Percentiles rank a stretch among this genome's conserved stretches.
Evolutionary conservation across 2,329 filamentous ascomycete species (phyloP).

Genomic region (Ophiocordyceps camponoti-saundersi): DNA sequence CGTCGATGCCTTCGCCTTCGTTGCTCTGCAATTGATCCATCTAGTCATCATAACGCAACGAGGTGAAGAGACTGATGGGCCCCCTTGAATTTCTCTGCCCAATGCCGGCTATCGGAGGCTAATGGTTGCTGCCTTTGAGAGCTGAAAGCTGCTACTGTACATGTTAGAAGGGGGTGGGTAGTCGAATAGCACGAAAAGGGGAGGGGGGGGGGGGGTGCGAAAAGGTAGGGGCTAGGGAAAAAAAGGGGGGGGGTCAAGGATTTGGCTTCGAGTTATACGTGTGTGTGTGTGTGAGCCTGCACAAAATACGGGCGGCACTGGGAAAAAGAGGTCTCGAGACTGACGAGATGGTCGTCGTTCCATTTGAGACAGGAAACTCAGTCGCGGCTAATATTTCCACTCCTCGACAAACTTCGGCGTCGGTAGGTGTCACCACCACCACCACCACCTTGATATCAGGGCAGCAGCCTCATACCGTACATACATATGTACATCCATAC

Average conservation of each 20-base stretch:
- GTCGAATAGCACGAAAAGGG: neutral
- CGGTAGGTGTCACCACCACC: neutral
- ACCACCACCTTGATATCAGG: neutral
- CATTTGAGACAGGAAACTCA: conserved; percentile 1
- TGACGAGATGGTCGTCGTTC: neutral
- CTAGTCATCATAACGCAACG: too few species aligned
- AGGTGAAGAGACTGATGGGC: neutral
- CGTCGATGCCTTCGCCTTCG: neutral
- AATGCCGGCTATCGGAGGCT: neutral
- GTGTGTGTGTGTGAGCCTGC: neutral
- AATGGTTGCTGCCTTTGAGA: neutral
- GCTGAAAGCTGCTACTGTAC: neutral
- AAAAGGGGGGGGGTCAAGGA: neutral
- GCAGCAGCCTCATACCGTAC: too few species aligned
- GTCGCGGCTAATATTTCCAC: neutral
- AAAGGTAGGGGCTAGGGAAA: neutral
- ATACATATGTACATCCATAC: too few species aligned
- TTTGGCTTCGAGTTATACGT: neutral
- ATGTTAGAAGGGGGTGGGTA: neutral
- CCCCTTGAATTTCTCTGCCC: neutral
- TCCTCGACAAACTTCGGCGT: neutral
- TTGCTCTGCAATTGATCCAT: too few species aligned
- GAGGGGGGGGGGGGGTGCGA: neutral
- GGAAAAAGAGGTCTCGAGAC: neutral
- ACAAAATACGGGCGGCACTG: neutral